A percentile compares a stretch with the other conserved stretches of the same genome.
Conservation (phyloP, 2,329 filamentous ascomycete species). For the Penicillium sp. region DNA sequence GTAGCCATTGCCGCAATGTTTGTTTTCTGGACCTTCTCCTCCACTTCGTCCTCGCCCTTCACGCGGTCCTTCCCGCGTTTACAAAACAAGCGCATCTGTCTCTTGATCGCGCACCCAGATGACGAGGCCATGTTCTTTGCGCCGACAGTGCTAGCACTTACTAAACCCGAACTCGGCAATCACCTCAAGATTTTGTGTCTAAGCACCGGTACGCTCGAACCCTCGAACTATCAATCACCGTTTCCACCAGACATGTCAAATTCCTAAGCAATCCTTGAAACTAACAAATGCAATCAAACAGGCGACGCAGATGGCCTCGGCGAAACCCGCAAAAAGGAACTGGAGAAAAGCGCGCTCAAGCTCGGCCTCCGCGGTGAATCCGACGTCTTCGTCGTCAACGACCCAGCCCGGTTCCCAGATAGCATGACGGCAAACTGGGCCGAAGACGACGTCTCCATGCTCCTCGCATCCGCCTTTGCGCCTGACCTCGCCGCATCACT, state of each 20-base stretch:
- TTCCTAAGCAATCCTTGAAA: neutral
- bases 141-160: slow-evolving; percentile 78
- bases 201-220: slow-evolving; percentile 61
- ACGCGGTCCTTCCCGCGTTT: slow-evolving; percentile 53
- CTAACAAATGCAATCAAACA: slow-evolving; percentile 26
- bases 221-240: no score
- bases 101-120: slow-evolving; percentile 94
- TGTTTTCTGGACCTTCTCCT: slow-evolving; percentile 40
- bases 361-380: slow-evolving; percentile 69
- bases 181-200: slow-evolving; percentile 92
- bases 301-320: slow-evolving; percentile 84
- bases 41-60: slow-evolving; percentile 38
- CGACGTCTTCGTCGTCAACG: slow-evolving; percentile 81
- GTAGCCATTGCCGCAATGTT: slow-evolving; percentile 40
- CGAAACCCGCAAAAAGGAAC: slow-evolving; percentile 72
- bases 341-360: slow-evolving; percentile 69
- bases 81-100: slow-evolving; percentile 75
- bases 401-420: slow-evolving; percentile 71
- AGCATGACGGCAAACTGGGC: slow-evolving; percentile 81
- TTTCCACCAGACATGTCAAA: no score
- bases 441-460: slow-evolving; percentile 59
- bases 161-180: slow-evolving; percentile 71
- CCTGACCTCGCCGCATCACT: slow-evolving; percentile 50
- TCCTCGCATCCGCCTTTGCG: slow-evolving; percentile 68
- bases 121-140: slow-evolving; percentile 99